Conservation (phyloP, 179 eudicot species). For the Silene vulgaris region DNA sequence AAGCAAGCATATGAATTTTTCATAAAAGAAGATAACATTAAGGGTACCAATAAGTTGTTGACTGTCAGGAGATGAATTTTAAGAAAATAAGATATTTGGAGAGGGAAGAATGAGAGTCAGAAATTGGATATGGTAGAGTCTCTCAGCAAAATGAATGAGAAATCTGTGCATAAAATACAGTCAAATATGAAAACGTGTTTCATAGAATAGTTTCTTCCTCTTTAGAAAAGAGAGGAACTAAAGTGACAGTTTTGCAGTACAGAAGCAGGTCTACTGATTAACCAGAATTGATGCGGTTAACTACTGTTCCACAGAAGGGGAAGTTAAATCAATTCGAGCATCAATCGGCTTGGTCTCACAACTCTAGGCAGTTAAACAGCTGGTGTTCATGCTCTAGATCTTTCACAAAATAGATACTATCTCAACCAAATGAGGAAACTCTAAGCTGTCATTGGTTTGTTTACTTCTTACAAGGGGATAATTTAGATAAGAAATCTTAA, state of each 20-base stretch:
- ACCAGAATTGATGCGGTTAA: constrained; percentile 6
- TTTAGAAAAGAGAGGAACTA: background rate
- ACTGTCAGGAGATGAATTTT: background rate
- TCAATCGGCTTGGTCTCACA: background rate
- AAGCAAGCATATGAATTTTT: background rate
- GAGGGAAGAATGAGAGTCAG: background rate
- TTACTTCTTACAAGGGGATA: background rate
- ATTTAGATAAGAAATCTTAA: background rate
- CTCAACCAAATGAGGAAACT: background rate
- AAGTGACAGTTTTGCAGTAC: background rate
- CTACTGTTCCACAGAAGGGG: background rate
- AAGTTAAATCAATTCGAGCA: background rate
- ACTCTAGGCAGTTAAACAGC: background rate
- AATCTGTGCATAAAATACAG: background rate
- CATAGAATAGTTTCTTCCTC: background rate
- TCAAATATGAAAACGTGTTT: background rate
- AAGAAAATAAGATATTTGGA: background rate
- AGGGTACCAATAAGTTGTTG: background rate
- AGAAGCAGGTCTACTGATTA: background rate
- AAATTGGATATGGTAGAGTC: background rate
- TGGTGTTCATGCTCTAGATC: background rate
- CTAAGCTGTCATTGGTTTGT: background rate
- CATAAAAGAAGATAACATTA: background rate
- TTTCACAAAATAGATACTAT: background rate
- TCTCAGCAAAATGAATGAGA: background rate